Conservation (phyloP, 768 basidiomycete species). For the Suillus sp. region DNA sequence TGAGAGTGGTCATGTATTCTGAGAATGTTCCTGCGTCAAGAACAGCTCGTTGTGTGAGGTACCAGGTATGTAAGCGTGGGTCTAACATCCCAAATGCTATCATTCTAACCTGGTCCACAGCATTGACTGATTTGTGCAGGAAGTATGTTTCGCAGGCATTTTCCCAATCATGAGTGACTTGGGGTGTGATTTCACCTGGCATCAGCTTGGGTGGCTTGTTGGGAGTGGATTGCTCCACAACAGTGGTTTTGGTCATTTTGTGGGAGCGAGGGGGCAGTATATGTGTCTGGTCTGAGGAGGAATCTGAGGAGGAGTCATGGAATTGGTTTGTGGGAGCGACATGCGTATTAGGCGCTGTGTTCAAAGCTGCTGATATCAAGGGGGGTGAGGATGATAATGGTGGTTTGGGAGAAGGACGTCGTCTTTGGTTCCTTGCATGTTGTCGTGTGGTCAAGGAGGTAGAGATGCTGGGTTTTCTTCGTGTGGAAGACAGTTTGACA, state of each 20-base stretch:
- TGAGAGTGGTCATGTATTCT: too few relatives aligned
- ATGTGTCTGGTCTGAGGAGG: background rate
- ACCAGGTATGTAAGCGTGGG: too few relatives aligned
- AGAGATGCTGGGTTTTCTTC: background rate
- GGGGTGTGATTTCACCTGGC: too few relatives aligned
- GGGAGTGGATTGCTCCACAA: too few relatives aligned
- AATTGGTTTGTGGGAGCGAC: rapidly evolving
- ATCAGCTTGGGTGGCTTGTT: too few relatives aligned
- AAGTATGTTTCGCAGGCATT: too few relatives aligned
- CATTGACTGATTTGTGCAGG: too few relatives aligned
- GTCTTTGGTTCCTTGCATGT: background rate
- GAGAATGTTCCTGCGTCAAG: too few relatives aligned
- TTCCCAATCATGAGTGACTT: too few relatives aligned
- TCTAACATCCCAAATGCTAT: too few relatives aligned
- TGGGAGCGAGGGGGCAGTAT: rapidly evolving
- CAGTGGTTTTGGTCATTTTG: background rate
- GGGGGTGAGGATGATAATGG: background rate
- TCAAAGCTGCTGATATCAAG: rapidly evolving
- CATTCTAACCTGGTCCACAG: too few relatives aligned
- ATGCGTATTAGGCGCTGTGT: rapidly evolving
- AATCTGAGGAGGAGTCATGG: background rate
- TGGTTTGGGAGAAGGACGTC: rapidly evolving
- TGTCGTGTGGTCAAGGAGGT: background rate
- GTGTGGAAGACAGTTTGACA: background rate
- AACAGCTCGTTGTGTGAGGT: too few relatives aligned